Conservation (phyloP, 1,284 basidiomycete species). For the Jaminaea rosea region DNA sequence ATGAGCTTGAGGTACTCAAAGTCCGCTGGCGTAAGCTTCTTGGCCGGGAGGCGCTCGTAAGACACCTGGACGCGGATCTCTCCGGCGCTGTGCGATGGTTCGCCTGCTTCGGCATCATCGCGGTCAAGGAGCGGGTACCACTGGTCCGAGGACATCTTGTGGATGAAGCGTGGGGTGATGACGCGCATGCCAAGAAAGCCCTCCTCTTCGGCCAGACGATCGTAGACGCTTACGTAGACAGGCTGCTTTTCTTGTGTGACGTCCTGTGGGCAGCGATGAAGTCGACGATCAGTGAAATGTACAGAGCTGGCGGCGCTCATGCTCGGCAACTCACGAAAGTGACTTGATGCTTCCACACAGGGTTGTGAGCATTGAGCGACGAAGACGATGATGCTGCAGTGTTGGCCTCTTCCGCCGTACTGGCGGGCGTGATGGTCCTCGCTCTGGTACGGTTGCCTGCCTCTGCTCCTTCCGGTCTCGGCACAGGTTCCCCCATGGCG, state of each 20-base stretch:
- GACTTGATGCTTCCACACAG: conserved; percentile 98
- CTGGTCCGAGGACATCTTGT: conserved; percentile 90
- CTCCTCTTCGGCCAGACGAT: conserved; percentile 71
- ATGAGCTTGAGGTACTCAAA: conserved; percentile 99
- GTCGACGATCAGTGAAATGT: no score
- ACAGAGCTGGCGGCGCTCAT: neutral
- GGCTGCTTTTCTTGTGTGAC: conserved; percentile 83
- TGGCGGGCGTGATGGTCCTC: conserved; percentile 25
- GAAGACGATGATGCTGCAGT: neutral
- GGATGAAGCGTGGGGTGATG: conserved; percentile 77
- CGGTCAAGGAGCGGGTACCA: conserved; percentile 72
- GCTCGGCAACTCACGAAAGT: conserved; percentile 52
- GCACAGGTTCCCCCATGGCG: conserved; percentile 67
- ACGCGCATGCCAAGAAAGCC: conserved; percentile 84
- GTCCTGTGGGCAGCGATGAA: no score
- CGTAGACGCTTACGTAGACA: conserved; percentile 84
- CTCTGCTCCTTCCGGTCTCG: conserved; percentile 56
- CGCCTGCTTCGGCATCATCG: conserved; percentile 24
- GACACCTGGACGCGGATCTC: conserved; percentile 91
- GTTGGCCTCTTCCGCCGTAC: conserved; percentile 11
- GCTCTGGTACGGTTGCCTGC: conserved; percentile 55
- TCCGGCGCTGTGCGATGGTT: conserved; percentile 50
- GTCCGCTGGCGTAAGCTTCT: conserved; percentile 54
- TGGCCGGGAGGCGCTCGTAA: conserved; percentile 57
- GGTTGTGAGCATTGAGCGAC: conserved; percentile 58